Base-by-base conservation (phyloP, 176 grass and related monocot genomes). In the Elymus sibiricus region DNA sequence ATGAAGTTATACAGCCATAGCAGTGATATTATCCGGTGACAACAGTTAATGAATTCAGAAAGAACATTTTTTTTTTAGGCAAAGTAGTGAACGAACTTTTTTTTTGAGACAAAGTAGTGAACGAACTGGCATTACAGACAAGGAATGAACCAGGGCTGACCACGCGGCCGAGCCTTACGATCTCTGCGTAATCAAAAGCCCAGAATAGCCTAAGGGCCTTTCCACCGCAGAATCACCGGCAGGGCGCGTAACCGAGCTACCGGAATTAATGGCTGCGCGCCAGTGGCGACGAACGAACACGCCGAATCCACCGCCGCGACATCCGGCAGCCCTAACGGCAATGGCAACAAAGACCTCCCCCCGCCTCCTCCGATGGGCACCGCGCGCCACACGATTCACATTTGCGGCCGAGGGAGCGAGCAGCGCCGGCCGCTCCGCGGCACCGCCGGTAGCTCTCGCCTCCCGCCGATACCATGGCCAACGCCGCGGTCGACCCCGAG, bases 381-480 rank as follows among this genome's bases (percentile, higher is more conserved):
- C 68, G 61, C 69, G 29, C 76, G 26, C 34, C 65, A 39, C n/a
- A 13, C 72, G 26, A 49, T 75, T 1, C 72, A 51, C 43, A 75
- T 75, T 75, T 4, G 4, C 25, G 72, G 26, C 72, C 14, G 53
- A 79, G 74, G 74, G 77, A 65, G 58, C 84, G 65, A 72, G 89
- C 79, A 55, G 72, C 72, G 29, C 70, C 70, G 83, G 87, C 68
- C 37, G 76, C 76, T 2, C 19, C 77, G 69, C 25, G 4, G n/a
- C 60, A 34, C 67, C 28, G 59, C 64, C 46, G 78, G 70, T 76
- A 68, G 69, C 87, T 17, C 82, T 82, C 83, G 79, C 46, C 51
- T 82, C 64, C 83, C 83, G 70, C 63, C 74, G 76, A 9, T n/a
- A 89, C 79, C 16, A 76, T 76, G 79, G 73, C 73, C 47, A 66